Evolutionary conservation across 345 rosid species (phyloP), one percentile per base, ranked within the genome.

Genomic region (Aurinia saxatilis): DNA sequence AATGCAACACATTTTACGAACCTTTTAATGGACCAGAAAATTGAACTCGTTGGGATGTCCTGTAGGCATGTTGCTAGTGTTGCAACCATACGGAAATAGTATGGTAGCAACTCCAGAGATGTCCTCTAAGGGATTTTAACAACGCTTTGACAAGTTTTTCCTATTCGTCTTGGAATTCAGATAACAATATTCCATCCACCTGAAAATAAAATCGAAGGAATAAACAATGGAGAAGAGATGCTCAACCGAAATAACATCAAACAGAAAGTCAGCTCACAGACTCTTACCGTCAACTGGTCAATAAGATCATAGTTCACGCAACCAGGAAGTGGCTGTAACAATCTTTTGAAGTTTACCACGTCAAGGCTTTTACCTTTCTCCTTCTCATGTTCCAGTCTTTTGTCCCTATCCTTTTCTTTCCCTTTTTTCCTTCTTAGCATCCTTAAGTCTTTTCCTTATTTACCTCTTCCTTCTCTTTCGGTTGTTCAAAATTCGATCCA

Each of bases 171-270:
- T 95, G 45, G 99, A 84, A 75, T 95, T 95, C 45, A 90, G 66
- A 81, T 95, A 95, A 53, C 99, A 95, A 72, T 90, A 95, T 65
- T 95, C 99, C n/a, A n/a, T n/a, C n/a, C 70, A 95, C 97, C 97
- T 95, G 85, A 60, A 79, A 51, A 67, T 7, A 70, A 45, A 49
- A 51, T 15, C 49, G 33, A 39, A 51, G 16, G 11, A 48, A 55
- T 39, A 40, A 59, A 47, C 1, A 63, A 23, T 5, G 52, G 55
- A 51, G 13, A 65, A 19, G 41, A 59, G 25, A 50, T 25, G 36
- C 29, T 50, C 40, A 63, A 36, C 17, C 1, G 5, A 36, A 8
- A 54, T 37, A 35, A 34, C n/a, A 17, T 21, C 47, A 50, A 57
- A 50, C 41, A 39, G 29, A 35, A 50, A n/a, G n/a, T 25, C 18